Evolutionary conservation across 441 rosid species (phyloP), one percentile per base, ranked within the genome.

Genomic region (Raphanus hybrid): DNA sequence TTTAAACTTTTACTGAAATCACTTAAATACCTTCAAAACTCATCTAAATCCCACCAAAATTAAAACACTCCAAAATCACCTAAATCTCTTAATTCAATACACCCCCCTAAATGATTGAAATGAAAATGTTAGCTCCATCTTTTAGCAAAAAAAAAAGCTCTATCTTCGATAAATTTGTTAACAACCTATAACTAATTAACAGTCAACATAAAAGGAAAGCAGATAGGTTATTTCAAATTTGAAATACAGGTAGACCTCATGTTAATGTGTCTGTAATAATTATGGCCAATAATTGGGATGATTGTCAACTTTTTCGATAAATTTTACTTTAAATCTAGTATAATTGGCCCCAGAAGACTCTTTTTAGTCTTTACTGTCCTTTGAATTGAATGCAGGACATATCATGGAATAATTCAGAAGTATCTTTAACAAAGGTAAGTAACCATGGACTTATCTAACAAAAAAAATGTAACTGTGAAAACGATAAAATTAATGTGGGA

Each of bases 211-310:
- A 0, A 60, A 1, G 5, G 34, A 63, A 50, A 48, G 20, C 37
- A 32, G 23, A n/a, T 64, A 35, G 3, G 62, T 34, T 18, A 27
- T 55, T 74, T 65, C 18, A 39, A 16, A 74, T 8, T 55, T 10
- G 7, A 48, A 48, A 75, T 20, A 67, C 37, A 67, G 18, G 62
- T 68, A 39, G 26, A 67, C 78, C 23, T 69, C 69, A 50, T 69
- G 35, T 39, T 63, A 54, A 27, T 54, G 35, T 63, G 58, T 76
- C 58, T 54, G 66, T 52, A 63, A 68, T 60, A 67, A 67, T 15
- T 54, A 52, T 62, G 12, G 20, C 27, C 29, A 69, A 69, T 75
- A 52, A 69, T 76, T 67, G 52, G 55, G 75, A 75, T 60, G 64
- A 63, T 70, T 63, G 59, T 54, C 74, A 70, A 27, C 70, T 64